phyloP scores from a whole-genome alignment of 2,329 filamentous ascomycete species.

The Fusarium lateritium region DNA sequence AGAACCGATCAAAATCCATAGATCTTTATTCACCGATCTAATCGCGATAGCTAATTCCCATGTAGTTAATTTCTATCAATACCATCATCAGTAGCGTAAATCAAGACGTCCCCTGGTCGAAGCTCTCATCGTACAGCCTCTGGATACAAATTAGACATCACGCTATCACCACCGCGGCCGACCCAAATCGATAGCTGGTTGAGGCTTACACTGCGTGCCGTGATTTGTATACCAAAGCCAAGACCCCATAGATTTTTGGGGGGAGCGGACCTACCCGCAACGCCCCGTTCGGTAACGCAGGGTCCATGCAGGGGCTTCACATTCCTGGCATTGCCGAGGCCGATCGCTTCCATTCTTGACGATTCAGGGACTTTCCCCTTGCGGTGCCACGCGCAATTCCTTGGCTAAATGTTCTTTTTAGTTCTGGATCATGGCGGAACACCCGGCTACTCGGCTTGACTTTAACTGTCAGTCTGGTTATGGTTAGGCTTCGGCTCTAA shows the following conservation, averaged over 20 bases:
- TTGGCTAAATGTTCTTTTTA: background rate
- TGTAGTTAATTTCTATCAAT: too few species aligned
- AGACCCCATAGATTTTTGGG: background rate
- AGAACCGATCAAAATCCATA: background rate
- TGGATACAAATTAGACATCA: too few species aligned
- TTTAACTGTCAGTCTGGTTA: too few species aligned
- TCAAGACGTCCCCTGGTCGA: too few species aligned
- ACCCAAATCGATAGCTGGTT: background rate
- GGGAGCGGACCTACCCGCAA: conserved; percentile 17
- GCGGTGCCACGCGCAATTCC: background rate
- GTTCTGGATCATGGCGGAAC: too few species aligned
- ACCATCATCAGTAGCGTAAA: too few species aligned
- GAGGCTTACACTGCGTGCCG: background rate
- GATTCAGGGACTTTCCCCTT: background rate
- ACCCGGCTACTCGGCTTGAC: background rate
- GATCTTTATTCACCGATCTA: too few species aligned
- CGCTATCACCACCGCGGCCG: background rate
- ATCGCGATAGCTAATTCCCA: too few species aligned
- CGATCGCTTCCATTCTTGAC: conserved; percentile 15
- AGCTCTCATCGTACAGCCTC: too few species aligned
- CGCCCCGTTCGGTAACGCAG: background rate
- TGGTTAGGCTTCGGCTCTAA: too few species aligned
- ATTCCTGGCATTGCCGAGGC: conserved; percentile 8
- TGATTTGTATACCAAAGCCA: too few species aligned
- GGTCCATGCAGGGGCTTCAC: background rate